Conservation (phyloP, 139 green algal species). For the Edaphochlamys debaryana region DNA sequence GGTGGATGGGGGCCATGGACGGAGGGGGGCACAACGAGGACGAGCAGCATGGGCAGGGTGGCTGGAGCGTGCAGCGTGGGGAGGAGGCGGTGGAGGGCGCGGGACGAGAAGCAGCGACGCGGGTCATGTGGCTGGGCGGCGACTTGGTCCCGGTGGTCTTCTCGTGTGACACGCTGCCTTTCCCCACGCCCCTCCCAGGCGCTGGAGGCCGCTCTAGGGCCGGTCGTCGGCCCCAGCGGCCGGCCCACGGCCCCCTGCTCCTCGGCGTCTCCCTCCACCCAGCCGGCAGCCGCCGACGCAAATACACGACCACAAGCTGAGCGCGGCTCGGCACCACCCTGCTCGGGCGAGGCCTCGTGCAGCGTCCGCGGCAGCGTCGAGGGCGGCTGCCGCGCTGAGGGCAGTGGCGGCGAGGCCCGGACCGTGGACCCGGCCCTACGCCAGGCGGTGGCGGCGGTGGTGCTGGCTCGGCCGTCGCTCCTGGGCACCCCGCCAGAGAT, state of each 20-base stretch:
- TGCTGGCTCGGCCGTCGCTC: conserved; percentile 6
- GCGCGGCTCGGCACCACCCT: too few species aligned
- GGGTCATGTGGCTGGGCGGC: too few species aligned
- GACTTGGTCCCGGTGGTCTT: too few species aligned
- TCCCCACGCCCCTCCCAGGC: not conserved
- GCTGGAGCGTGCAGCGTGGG: not conserved
- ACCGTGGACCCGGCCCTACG: not conserved
- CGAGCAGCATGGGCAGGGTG: not conserved
- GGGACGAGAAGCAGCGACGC: too few species aligned
- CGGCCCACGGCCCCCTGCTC: too few species aligned
- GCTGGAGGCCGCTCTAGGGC: not conserved
- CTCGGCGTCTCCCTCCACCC: too few species aligned
- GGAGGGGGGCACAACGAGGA: not conserved
- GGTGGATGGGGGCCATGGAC: not conserved
- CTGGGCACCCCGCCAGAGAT: conserved; percentile 8
- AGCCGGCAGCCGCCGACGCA: too few species aligned
- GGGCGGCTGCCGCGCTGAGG: not conserved
- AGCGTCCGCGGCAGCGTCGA: too few species aligned
- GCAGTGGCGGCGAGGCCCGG: not conserved
- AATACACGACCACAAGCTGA: too few species aligned
- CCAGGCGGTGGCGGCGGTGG: not conserved
- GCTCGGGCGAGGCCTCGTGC: too few species aligned
- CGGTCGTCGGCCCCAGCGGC: not conserved
- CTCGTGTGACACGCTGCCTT: not conserved
- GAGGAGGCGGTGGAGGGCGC: too few species aligned